Conservation (phyloP, 331 rosid species). For the Ulmus americana region DNA sequence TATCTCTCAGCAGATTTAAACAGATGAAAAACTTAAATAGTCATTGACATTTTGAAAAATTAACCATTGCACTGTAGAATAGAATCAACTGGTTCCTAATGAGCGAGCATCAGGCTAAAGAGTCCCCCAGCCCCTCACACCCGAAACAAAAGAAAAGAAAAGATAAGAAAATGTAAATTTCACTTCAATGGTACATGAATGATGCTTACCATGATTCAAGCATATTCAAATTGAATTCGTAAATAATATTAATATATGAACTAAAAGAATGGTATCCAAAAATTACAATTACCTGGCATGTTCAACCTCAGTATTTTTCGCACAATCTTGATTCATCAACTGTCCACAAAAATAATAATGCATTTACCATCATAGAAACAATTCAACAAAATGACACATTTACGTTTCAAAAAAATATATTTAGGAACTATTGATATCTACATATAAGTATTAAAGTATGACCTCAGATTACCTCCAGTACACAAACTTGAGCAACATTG, state of each 20-base stretch:
- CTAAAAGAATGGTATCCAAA: constrained; percentile 2
- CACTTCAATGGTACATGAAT: neutral
- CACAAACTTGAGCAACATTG: constrained; percentile 88
- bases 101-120: too few species aligned
- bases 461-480: constrained; percentile 58
- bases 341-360: constrained; percentile 34
- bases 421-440: neutral
- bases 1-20: too few species aligned
- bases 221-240: constrained; percentile 10
- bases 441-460: neutral
- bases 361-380: constrained; percentile 14
- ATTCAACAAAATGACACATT: constrained; percentile 13
- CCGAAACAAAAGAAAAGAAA: neutral
- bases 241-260: constrained; percentile 10
- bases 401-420: neutral
- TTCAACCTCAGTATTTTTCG: constrained; percentile 27
- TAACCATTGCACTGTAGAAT: too few species aligned
- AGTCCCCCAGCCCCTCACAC: neutral
- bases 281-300: constrained; percentile 45
- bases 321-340: constrained; percentile 34
- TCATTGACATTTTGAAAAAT: too few species aligned
- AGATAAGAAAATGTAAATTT: neutral
- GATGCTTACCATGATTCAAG: neutral
- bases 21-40: too few species aligned
- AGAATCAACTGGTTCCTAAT: too few species aligned